Percentiles rank a stretch among this genome's conserved stretches.
Conservation (phyloP, 1,284 basidiomycete genomes). For the Melanopsichium pennsylvanicum region DNA sequence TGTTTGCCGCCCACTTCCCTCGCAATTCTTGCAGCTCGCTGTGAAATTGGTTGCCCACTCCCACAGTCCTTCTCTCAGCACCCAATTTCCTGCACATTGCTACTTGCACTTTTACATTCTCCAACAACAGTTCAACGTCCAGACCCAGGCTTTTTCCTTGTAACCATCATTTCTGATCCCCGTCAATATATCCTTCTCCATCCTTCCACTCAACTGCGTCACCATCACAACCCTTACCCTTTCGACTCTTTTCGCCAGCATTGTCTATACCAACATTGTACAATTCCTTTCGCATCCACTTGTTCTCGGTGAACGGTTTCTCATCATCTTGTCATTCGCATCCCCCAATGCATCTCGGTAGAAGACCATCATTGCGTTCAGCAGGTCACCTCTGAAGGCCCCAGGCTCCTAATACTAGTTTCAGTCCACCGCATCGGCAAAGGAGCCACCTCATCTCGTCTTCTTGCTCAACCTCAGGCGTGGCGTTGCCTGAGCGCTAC, state of each 20-base stretch:
- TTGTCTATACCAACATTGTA: too few relatives aligned
- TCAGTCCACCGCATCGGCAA: too few relatives aligned
- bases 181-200: not conserved
- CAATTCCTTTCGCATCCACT: too few relatives aligned
- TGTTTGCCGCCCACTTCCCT: not conserved
- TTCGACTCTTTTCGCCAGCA: too few relatives aligned
- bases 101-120: slow-evolving; percentile 1
- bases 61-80: not conserved
- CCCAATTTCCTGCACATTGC: too few relatives aligned
- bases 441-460: not conserved
- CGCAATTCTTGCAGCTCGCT: not conserved
- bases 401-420: too few relatives aligned
- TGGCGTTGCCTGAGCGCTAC: slow-evolving; percentile 16
- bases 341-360: too few relatives aligned
- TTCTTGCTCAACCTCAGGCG: slow-evolving; percentile 3
- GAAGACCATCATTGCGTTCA: too few relatives aligned
- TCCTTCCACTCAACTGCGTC: not conserved
- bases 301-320: too few relatives aligned
- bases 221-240: too few relatives aligned
- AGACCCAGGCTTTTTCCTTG: slow-evolving; percentile 2
- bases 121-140: slow-evolving; percentile 1
- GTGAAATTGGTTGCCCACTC: not conserved
- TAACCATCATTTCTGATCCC: not conserved
- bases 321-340: too few relatives aligned
- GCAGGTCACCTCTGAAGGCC: too few relatives aligned